These are phyloP conservation scores for Cystobasidium tubakii DNA, from an alignment of 768 basidiomycete genomes.

Conservation along the genomic window DNA sequence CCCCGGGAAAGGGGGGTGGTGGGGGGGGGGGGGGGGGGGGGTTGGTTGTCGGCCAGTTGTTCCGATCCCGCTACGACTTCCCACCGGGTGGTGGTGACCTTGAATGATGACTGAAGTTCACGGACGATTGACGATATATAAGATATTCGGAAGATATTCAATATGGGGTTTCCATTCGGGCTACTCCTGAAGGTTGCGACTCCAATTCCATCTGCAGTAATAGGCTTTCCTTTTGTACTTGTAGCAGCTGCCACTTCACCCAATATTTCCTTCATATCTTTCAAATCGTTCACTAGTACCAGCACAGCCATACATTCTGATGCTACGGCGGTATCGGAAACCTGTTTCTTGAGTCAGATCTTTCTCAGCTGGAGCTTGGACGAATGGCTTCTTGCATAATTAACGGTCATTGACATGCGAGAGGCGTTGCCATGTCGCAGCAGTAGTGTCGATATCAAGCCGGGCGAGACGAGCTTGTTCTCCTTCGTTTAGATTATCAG, in stretches of 20 bases:
- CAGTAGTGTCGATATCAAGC: slow-evolving; percentile 79
- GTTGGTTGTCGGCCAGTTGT: too few species aligned
- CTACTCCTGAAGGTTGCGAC: too few species aligned
- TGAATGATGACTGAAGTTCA: too few species aligned
- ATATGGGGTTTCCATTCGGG: too few species aligned
- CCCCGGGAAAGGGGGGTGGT: too few species aligned
- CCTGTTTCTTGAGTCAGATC: slow-evolving; percentile 82
- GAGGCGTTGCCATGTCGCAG: slow-evolving; percentile 95
- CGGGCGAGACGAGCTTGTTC: slow-evolving; percentile 85
- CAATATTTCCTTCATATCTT: slow-evolving; percentile 82
- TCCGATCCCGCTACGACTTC: too few species aligned
- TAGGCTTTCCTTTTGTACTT: slow-evolving; percentile 77
- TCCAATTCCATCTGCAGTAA: slow-evolving; percentile 95
- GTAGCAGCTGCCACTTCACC: slow-evolving; percentile 97
- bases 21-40: too few species aligned
- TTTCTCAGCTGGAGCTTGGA: slow-evolving; percentile 79
- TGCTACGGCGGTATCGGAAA: slow-evolving; percentile 93
- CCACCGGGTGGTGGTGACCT: too few species aligned
- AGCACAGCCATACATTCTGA: slow-evolving; percentile 98
- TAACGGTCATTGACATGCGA: slow-evolving; percentile 95
- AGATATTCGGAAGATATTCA: too few species aligned
- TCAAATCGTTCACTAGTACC: slow-evolving; percentile 81
- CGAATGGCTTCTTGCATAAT: slow-evolving; percentile 85
- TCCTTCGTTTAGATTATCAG: slow-evolving; percentile 82
- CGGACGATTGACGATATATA: too few species aligned